These are phyloP conservation scores for Oligophagozyma castellii DNA, from an alignment of 1,139 yeast genomes.

Conservation along the genomic window DNA sequence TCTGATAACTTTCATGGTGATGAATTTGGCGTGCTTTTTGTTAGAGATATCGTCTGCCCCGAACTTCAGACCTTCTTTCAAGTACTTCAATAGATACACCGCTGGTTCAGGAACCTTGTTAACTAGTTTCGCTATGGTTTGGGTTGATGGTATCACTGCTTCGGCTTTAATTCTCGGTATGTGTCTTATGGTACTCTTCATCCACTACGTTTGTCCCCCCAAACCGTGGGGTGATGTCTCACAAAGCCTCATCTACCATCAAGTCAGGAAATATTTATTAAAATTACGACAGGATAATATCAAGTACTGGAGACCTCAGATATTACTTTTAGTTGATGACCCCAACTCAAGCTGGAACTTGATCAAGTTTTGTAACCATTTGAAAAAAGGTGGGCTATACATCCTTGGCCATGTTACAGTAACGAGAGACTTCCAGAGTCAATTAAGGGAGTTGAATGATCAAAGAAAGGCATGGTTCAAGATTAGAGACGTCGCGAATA, in stretches of 20 bases:
- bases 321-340: slow-evolving; percentile 71
- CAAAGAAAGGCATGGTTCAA: slow-evolving; percentile 77
- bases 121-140: slow-evolving; percentile 76
- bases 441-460: slow-evolving; percentile 51
- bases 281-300: slow-evolving; percentile 82
- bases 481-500: slow-evolving; percentile 58
- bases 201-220: slow-evolving; percentile 87
- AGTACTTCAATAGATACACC: slow-evolving; percentile 68
- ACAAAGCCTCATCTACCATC: slow-evolving; percentile 86
- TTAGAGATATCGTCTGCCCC: slow-evolving; percentile 88
- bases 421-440: slow-evolving; percentile 39
- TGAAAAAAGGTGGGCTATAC: slow-evolving; percentile 89
- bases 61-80: slow-evolving; percentile 88
- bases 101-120: slow-evolving; percentile 63
- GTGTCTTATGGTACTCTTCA: slow-evolving; percentile 51
- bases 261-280: slow-evolving; percentile 78
- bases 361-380: slow-evolving; percentile 84
- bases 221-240: slow-evolving; percentile 97
- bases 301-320: slow-evolving; percentile 96
- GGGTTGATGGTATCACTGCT: slow-evolving; percentile 86
- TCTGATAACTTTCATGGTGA: slow-evolving; percentile 85
- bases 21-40: slow-evolving; percentile 83
- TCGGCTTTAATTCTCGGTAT: slow-evolving; percentile 56
- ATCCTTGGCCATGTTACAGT: slow-evolving; percentile 82
- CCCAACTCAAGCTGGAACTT: slow-evolving; percentile 87